Evolutionary conservation across 768 basidiomycete species (phyloP).

Genomic region (Hygrophorus pudorinus): DNA sequence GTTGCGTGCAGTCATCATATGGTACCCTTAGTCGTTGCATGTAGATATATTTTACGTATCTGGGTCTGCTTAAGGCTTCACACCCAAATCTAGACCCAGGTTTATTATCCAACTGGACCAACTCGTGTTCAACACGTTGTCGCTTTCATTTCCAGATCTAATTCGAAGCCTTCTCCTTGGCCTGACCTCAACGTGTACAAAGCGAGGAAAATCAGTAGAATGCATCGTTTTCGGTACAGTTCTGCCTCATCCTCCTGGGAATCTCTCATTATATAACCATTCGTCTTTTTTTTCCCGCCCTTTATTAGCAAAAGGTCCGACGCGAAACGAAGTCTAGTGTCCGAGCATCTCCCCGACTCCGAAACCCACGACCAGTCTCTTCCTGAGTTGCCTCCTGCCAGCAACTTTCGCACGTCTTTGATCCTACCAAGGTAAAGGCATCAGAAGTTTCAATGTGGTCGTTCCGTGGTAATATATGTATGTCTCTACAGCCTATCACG

Average conservation of each 20-base stretch:
- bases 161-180: conserved; percentile 18
- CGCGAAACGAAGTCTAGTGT: conserved; percentile 38
- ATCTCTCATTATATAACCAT: conserved; percentile 13
- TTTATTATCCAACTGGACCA: conserved; percentile 37
- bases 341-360: conserved; percentile 18
- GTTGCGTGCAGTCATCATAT: too few species aligned
- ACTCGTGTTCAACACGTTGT: conserved; percentile 78
- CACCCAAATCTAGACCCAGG: not conserved
- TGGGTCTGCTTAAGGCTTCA: not conserved
- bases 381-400: conserved; percentile 53
- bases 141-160: conserved; percentile 28
- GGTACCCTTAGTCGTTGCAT: too few species aligned
- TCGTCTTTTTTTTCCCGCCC: conserved; percentile 10
- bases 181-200: conserved; percentile 52
- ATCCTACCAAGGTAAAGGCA: conserved; percentile 73
- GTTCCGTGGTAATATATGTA: conserved; percentile 8
- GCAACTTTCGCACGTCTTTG: conserved; percentile 79
- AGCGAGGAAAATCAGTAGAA: conserved; percentile 40
- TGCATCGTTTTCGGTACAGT: conserved; percentile 76
- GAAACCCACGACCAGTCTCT: conserved; percentile 22
- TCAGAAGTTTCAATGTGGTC: conserved; percentile 9
- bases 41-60: conserved; percentile 3
- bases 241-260: conserved; percentile 15
- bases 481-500: conserved; percentile 52
- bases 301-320: conserved; percentile 68